Evolutionary conservation across 1,139 yeast species (phyloP).

Genomic region (Blastobotrys indianensis): DNA sequence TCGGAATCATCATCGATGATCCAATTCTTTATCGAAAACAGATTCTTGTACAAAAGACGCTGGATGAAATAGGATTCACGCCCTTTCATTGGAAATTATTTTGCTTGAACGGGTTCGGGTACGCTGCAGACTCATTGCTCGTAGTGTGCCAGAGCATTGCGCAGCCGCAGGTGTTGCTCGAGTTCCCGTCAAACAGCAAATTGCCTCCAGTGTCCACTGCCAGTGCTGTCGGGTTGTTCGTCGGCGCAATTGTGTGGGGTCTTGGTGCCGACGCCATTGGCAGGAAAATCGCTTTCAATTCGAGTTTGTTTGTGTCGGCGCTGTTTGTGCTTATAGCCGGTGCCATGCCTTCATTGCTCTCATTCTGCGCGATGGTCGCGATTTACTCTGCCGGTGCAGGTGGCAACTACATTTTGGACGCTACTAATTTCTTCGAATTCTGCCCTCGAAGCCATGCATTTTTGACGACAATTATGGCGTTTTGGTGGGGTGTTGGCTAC

Average conservation of each 20-base stretch:
- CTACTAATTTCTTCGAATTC: conserved; percentile 52
- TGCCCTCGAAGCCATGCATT: conserved; percentile 48
- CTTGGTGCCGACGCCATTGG: conserved; percentile 55
- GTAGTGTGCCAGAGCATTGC: conserved; percentile 37
- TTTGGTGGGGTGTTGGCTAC: conserved; percentile 60
- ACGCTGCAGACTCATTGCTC: conserved; percentile 53
- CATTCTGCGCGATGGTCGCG: conserved; percentile 46
- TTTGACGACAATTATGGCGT: conserved; percentile 49
- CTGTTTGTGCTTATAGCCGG: conserved; percentile 48
- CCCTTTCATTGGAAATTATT: conserved; percentile 23
- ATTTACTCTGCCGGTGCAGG: conserved; percentile 47
- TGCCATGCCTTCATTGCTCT: conserved; percentile 41
- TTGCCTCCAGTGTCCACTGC: conserved; percentile 39
- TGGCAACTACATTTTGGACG: conserved; percentile 55
- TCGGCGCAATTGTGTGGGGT: conserved; percentile 56
- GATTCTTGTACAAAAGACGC: conserved; percentile 26
- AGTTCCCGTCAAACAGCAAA: neutral
- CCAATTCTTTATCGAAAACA: conserved; percentile 19
- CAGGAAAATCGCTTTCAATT: conserved; percentile 49
- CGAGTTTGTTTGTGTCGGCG: conserved; percentile 47
- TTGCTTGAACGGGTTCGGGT: conserved; percentile 48
- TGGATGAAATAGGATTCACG: conserved; percentile 26
- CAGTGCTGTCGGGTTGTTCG: conserved; percentile 45
- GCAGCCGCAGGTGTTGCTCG: conserved; percentile 23
- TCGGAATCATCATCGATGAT: conserved; percentile 12